phyloP scores from a whole-genome alignment of 345 rosid genomes.

The Aquilaria malaccensis region DNA sequence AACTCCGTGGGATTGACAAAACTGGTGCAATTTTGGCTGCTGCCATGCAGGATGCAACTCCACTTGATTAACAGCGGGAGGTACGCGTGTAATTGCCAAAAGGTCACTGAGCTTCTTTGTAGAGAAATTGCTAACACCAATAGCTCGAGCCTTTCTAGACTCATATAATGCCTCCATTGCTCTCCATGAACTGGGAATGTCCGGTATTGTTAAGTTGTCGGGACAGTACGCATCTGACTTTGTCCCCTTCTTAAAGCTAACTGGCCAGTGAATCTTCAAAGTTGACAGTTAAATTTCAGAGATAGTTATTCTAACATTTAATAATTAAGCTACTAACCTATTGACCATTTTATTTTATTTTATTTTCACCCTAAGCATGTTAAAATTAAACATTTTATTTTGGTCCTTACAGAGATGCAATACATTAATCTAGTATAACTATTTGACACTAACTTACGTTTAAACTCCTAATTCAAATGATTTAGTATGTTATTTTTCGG shows the following conservation, averaged over 20 bases:
- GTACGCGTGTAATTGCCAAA: conserved; percentile 52
- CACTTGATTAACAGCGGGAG: conserved; percentile 57
- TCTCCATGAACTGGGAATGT: conserved; percentile 72
- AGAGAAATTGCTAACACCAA: conserved; percentile 72
- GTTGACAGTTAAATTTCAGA: neutral
- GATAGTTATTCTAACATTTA: too few species aligned
- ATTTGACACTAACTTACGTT: too few species aligned
- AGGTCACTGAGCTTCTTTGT: conserved; percentile 65
- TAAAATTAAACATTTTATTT: too few species aligned
- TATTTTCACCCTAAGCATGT: too few species aligned
- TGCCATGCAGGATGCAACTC: conserved; percentile 48
- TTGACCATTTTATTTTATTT: too few species aligned
- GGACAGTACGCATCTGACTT: conserved; percentile 34
- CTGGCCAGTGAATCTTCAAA: conserved; percentile 81
- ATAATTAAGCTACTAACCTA: too few species aligned
- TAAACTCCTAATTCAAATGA: too few species aligned
- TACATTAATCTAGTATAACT: too few species aligned
- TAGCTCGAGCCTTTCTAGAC: conserved; percentile 62
- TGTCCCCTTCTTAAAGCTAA: conserved; percentile 47
- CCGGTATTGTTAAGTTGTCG: conserved; percentile 42
- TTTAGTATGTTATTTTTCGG: too few species aligned
- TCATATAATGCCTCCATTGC: conserved; percentile 72
- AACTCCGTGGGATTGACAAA: conserved; percentile 69
- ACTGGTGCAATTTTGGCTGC: conserved; percentile 51
- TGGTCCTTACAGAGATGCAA: too few species aligned